Evolutionary conservation across 495 filamentous ascomycete species (phyloP), one percentile per base, ranked within the genome.

Genomic region (Cudoniella acicularis): DNA sequence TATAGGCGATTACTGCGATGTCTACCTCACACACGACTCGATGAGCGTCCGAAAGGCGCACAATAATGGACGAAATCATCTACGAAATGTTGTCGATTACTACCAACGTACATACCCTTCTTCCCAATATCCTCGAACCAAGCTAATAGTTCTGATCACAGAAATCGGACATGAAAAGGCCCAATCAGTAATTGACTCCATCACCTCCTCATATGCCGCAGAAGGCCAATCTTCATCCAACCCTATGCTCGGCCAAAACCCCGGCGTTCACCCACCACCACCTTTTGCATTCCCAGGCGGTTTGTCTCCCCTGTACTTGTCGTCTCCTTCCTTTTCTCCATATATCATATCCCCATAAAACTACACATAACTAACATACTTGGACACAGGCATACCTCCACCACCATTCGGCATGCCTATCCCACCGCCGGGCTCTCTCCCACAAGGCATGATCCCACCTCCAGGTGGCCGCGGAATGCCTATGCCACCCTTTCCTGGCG

Each of bases 41-140:
- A 98, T 98, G 92, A 96, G 90, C 77, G 94, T 98, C 69, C 90
- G 94, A 68, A 97, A 97, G 76, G 94, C 94, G 16, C 94, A 98
- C 75, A 98, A 98, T 79, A 88, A 83, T 66, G 94, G 94, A 58
- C 84, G 93, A 48, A 98, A 98, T 75, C 94, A 98, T 69, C 79
- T 98, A 49, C 88, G 95, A 61, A 98, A 98, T 72, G 94, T 98
- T 11, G 84, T 96, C 64, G 92, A 96, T 62, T 99, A 99, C 77
- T 99, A 99, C 75, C 92, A 97, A 77, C 90, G 91, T 94, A 80
- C 49, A 79, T 69, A 45, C 26, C 55, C 40, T 43, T n/a, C n/a
- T 52, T 43, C 17, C 30, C 2, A 58, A 24, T 21, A 57, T 21
- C 3, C 49, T n/a, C 3, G 10, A 11, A 18, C 13, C 45, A 22